Evolutionary conservation across 495 filamentous ascomycete species (phyloP).

Genomic region (Elaphomyces granulatus): DNA sequence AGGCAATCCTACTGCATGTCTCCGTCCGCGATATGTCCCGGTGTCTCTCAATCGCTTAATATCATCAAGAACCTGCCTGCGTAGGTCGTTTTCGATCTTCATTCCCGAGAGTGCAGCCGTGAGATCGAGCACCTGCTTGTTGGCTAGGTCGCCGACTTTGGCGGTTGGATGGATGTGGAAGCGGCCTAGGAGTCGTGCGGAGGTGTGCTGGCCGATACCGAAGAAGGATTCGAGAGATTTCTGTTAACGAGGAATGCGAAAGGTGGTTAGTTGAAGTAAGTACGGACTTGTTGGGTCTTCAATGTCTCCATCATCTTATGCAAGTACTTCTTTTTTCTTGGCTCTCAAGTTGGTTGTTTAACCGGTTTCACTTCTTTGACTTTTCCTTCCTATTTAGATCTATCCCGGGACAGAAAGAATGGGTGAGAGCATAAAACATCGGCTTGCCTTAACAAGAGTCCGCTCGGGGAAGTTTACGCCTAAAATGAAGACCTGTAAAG

Average conservation of each 20-base stretch:
- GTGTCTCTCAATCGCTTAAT: slow-evolving; percentile 81
- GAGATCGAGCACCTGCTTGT: slow-evolving; percentile 60
- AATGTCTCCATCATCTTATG: too few species aligned
- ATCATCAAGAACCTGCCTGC: slow-evolving; percentile 61
- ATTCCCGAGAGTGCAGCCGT: slow-evolving; percentile 76
- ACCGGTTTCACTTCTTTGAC: too few species aligned
- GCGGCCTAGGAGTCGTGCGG: slow-evolving; percentile 65
- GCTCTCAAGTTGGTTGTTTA: too few species aligned
- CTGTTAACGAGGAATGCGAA: slow-evolving; percentile 28
- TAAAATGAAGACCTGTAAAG: slow-evolving; percentile 59
- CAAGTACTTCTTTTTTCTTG: too few species aligned
- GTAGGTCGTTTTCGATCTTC: slow-evolving; percentile 86
- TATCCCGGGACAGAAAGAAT: too few species aligned
- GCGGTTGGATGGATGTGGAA: slow-evolving; percentile 73
- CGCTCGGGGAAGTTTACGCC: slow-evolving; percentile 73
- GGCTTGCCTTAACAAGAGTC: slow-evolving; percentile 60
- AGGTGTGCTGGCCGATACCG: slow-evolving; percentile 61
- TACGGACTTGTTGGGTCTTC: too few species aligned
- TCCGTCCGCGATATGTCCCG: slow-evolving; percentile 74
- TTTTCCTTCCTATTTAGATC: too few species aligned
- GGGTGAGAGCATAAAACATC: slow-evolving; percentile 6
- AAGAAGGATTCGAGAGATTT: slow-evolving; percentile 82
- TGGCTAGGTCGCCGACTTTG: slow-evolving; percentile 52
- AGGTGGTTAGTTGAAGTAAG: too few species aligned
- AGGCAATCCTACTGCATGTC: slow-evolving; percentile 81